phyloP scores from a whole-genome alignment of 176 grass and related monocot species.

The Hordeum vulgare region DNA sequence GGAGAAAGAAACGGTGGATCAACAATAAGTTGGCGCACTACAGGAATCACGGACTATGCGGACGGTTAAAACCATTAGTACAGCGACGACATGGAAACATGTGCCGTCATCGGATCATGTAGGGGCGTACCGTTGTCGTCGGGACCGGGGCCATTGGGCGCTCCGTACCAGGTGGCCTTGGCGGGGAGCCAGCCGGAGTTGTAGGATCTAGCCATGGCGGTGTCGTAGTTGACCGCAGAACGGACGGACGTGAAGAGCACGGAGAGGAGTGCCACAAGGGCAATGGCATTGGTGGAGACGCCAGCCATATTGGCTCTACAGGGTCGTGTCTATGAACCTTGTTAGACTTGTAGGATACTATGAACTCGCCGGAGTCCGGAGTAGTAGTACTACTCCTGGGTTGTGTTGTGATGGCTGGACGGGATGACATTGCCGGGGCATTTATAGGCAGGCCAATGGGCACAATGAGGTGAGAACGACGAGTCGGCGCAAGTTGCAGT shows the following conservation, averaged over 20 bases:
- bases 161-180: slow-evolving; percentile 56
- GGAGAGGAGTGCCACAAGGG: slow-evolving; percentile 2
- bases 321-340: neutral
- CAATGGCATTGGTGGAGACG: neutral
- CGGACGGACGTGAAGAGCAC: slow-evolving; percentile 7
- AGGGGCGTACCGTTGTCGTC: slow-evolving; percentile 29
- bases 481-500: neutral
- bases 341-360: neutral
- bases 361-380: neutral
- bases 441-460: slow-evolving; percentile 19
- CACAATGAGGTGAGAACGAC: neutral
- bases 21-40: neutral
- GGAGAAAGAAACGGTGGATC: neutral
- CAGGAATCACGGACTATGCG: no score
- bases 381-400: neutral
- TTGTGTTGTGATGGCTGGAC: neutral
- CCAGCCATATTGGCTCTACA: neutral
- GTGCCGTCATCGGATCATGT: neutral
- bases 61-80: no score
- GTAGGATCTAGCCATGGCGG: neutral
- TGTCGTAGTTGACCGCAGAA: neutral
- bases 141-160: slow-evolving; percentile 43
- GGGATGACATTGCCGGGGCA: neutral
- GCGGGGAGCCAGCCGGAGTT: slow-evolving; percentile 28
- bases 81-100: neutral